phyloP scores from a whole-genome alignment of 768 basidiomycete species.

The Rhizopogon vinicolor region DNA sequence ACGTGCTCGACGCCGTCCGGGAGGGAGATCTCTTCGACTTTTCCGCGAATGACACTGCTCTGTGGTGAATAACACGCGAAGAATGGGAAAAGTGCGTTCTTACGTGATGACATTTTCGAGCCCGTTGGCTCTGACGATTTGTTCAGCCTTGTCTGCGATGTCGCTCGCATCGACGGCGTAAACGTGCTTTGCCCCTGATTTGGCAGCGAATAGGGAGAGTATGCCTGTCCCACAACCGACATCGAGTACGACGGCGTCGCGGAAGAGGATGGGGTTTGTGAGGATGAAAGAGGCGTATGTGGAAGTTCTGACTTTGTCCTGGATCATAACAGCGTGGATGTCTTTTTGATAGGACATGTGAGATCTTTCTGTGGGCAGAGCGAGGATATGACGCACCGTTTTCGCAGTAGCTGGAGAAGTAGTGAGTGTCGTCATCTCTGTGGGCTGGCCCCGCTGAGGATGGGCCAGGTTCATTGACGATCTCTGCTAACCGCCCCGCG shows the following conservation, averaged over 20 bases:
- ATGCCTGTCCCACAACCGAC: conserved; percentile 97
- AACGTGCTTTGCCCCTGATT: conserved; percentile 85
- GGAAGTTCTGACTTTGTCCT: conserved; percentile 90
- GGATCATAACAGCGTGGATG: conserved; percentile 95
- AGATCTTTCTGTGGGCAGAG: neutral
- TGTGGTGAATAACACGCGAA: neutral
- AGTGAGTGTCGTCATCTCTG: conserved; percentile 89
- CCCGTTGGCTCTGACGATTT: conserved; percentile 74
- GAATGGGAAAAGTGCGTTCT: conserved; percentile 6
- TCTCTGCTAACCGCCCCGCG: conserved; percentile 38
- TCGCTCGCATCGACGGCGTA: conserved; percentile 90
- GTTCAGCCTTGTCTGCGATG: conserved; percentile 70
- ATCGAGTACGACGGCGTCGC: conserved; percentile 84
- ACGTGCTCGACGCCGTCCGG: conserved; percentile 73
- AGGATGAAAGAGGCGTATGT: conserved; percentile 92
- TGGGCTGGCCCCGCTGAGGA: conserved; percentile 18
- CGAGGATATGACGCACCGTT: conserved; percentile 52
- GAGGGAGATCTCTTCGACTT: conserved; percentile 82
- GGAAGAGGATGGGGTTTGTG: conserved; percentile 75
- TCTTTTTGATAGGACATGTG: conserved; percentile 40
- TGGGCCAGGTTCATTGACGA: conserved; percentile 30
- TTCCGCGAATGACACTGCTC: conserved; percentile 75
- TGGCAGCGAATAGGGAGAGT: conserved; percentile 84
- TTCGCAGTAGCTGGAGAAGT: conserved; percentile 85
- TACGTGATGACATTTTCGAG: conserved; percentile 68